Evolutionary conservation across 148 eudicot genomes (phyloP), one percentile per base, ranked within the genome.

Genomic region (Chenopodium album): DNA sequence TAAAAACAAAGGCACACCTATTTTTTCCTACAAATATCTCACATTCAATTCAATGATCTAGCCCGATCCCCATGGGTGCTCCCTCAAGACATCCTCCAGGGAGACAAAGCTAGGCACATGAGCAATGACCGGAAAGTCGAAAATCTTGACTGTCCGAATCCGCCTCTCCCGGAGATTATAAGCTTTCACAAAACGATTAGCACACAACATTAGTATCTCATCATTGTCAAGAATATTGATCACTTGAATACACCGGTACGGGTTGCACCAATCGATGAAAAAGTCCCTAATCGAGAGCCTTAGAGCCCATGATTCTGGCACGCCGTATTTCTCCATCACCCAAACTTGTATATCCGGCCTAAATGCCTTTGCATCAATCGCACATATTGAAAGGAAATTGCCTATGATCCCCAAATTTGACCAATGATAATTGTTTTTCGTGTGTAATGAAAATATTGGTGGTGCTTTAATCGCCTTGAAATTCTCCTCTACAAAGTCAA

Each of bases 241-340:
- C 7, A 87, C 84, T 68, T 85, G 89, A 46, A 87, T 85, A 87
- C 87, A 80, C 64, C 82, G 71, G 23, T 79, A 81, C 1, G 89
- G 87, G 77, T 87, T 82, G 84, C 89, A 87, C 89, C 89, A 85
- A 12, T 87, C 85, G 50, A 87, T 81, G 4, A 74, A 67, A 4
- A 89, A 88, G 82, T 82, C 81, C 9, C 83, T 76, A 2, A 89
- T 81, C 0, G 89, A 87, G 2, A 89, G 75, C 66, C 78, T 77
- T 71, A 80, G 50, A 0, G 79, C 80, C 91, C 89, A 89, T 7
- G 87, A 87, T 26, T 85, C 91, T 6, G 84, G 20, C 16, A 83
- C 86, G 0, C 84, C 89, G 60, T 89, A 87, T 3, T 86, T 86
- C 1, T 86, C 88, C 90, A 89, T 81, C 34, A 87, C 85, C 89